Evolutionary conservation across 306 rosid species (phyloP).

Genomic region (Leucaena leucocephala): DNA sequence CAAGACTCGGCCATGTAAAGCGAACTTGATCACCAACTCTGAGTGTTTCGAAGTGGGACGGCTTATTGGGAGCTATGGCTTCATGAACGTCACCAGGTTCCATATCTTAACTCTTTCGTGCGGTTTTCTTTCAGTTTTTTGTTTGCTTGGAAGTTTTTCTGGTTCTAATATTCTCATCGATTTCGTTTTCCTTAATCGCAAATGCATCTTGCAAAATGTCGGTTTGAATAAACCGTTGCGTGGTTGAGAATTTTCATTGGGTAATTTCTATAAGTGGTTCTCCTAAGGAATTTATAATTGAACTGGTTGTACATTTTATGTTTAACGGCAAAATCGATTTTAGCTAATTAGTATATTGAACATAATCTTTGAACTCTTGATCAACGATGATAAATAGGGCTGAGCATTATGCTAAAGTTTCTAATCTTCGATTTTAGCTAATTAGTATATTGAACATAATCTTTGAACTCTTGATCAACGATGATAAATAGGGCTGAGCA

Average conservation of each 20-base stretch:
- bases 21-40: slow-evolving; percentile 61
- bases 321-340: not conserved
- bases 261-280: not conserved
- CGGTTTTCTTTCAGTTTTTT: slow-evolving; percentile 24
- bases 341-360: not conserved
- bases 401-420: not conserved
- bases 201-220: not conserved
- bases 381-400: not conserved
- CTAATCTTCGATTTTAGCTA: not conserved
- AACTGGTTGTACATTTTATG: not conserved
- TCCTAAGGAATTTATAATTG: not conserved
- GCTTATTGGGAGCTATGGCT: slow-evolving; percentile 86
- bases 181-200: not conserved
- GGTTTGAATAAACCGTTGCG: not conserved
- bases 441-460: not conserved
- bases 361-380: not conserved
- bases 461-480: not conserved
- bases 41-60: slow-evolving; percentile 91
- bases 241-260: not conserved
- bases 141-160: not conserved
- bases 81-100: slow-evolving; percentile 86
- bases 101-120: not conserved
- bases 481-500: not conserved
- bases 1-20: slow-evolving; percentile 41
- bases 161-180: not conserved